Evolutionary conservation across 257 asterid species (phyloP), one percentile per base, ranked within the genome.

Genomic region (Catharanthus roseus): DNA sequence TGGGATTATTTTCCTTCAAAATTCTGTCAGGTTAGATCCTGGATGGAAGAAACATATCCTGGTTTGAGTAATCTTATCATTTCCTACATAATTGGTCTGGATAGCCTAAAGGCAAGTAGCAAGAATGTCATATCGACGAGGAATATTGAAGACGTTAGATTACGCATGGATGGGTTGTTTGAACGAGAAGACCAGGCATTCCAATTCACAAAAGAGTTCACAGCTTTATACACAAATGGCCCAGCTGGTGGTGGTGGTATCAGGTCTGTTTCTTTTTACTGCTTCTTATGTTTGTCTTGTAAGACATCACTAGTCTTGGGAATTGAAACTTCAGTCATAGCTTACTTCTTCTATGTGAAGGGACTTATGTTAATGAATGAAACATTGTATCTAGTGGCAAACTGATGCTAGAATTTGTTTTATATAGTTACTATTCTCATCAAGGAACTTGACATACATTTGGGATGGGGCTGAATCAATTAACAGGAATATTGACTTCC

Each of bases 171-270:
- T 89, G 97, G 97, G 36, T 73, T 91, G 81, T 95, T 95, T 81
- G 97, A 86, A 77, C 74, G 76, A 71, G 95, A 95, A 86, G 91
- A 87, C 81, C 86, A 91, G 71, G 96, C 99, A 24, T 44, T 86
- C 77, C 93, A 82, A 71, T 86, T 95, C 68, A 82, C 90, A 5
- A 84, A 80, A 74, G 96, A 95, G 77, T 89, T 95, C 81, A 85
- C 86, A 21, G 97, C 99, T 73, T 81, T 95, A 70, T 95, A 95
- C 86, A 95, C 97, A 79, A 93, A 93, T 77, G 99, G 99, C n/a
- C 99, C 99, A 68, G 97, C 99, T 56, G 99, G 97, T 77, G 97
- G 99, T 56, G 96, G 97, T 34, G 97, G 99, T 74, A 86, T 93
- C 96, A 91, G 99, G 81, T 79, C 77, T 64, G 33, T 24, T 72